phyloP scores from a whole-genome alignment of 2,329 filamentous ascomycete species.

The Fusarium floridanum region DNA sequence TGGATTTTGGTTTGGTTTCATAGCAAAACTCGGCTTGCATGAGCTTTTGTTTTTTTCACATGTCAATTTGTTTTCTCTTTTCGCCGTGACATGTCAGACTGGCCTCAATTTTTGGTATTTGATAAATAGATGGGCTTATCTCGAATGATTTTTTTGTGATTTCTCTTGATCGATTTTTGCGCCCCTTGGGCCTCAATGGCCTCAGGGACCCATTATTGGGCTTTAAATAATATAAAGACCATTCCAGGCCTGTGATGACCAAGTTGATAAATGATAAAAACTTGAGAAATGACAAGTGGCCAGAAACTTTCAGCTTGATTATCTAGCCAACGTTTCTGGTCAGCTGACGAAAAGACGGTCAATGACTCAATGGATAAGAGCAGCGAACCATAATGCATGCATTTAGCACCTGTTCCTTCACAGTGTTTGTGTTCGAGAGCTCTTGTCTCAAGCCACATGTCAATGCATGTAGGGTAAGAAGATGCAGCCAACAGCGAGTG shows the following conservation, averaged over 20 bases:
- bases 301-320: background rate
- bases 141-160: background rate
- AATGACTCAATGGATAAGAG: background rate
- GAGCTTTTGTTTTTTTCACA: background rate
- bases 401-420: background rate
- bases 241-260: background rate
- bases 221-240: background rate
- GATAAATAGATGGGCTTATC: background rate
- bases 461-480: background rate
- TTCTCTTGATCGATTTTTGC: background rate
- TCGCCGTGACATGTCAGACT: background rate
- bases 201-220: background rate
- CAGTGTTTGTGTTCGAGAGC: background rate
- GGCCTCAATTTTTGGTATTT: background rate
- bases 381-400: background rate
- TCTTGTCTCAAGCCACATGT: background rate
- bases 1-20: constrained; percentile 1
- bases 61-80: background rate
- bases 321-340: background rate
- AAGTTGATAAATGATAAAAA: background rate
- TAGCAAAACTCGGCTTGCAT: background rate
- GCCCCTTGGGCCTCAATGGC: background rate
- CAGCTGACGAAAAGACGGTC: background rate
- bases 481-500: background rate
- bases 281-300: background rate